Percentiles rank a stretch among this genome's conserved stretches.
These are phyloP conservation scores for Alternaria metachromatica DNA, from an alignment of 2,329 filamentous ascomycete species.

Conservation along the genomic window DNA sequence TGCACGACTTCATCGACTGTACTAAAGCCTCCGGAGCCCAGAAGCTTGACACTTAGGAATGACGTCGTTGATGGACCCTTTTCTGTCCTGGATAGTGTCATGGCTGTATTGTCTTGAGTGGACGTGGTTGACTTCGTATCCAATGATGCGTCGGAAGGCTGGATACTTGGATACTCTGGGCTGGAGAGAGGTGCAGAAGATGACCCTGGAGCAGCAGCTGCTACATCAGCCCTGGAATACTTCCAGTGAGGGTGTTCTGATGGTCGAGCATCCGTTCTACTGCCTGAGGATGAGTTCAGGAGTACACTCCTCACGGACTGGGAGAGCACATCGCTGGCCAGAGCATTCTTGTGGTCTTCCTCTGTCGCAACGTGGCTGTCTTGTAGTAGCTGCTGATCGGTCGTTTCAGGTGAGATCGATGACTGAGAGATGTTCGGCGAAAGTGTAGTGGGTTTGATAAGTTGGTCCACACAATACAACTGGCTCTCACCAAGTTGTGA, in stretches of 20 bases:
- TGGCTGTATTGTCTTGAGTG: neutral
- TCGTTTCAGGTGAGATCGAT: constrained; percentile 3
- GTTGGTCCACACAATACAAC: constrained; percentile 16
- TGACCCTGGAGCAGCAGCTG: neutral
- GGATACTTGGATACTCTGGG: neutral
- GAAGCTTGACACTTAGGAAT: constrained; percentile 46
- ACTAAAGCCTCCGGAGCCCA: constrained; percentile 47
- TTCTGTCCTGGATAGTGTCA: neutral
- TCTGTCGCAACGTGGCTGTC: constrained; percentile 25
- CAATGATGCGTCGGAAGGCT: neutral
- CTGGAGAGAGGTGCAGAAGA: neutral
- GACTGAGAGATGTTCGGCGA: constrained; percentile 16
- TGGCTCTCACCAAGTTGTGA: constrained; percentile 26
- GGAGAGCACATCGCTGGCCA: constrained; percentile 47
- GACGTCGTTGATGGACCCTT: constrained; percentile 14
- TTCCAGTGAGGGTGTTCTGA: neutral
- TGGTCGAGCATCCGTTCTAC: neutral
- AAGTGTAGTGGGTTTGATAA: constrained; percentile 15
- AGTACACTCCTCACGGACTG: constrained; percentile 10
- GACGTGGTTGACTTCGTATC: neutral
- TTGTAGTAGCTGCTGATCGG: constrained; percentile 9
- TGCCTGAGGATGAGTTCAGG: neutral
- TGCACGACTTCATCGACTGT: constrained; percentile 48
- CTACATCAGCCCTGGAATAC: neutral
- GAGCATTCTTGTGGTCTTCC: constrained; percentile 29